phyloP scores from a whole-genome alignment of 805 yeast species.

The Pichia heedii region DNA sequence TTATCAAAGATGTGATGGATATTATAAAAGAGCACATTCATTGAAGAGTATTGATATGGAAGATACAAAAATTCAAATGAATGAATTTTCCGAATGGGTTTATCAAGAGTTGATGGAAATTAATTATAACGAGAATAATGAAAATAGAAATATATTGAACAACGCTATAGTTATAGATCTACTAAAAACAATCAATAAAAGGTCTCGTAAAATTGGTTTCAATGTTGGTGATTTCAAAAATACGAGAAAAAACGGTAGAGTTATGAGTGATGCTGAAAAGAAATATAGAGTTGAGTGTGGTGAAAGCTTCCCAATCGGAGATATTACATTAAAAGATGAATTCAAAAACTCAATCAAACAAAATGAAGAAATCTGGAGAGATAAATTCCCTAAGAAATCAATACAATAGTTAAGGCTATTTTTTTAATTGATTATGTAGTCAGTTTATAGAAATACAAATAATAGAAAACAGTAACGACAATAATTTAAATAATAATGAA shows the following conservation, averaged over 20 bases:
- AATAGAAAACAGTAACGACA: no score
- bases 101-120: conserved; percentile 11
- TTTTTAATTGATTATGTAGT: no score
- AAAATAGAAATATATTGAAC: neutral
- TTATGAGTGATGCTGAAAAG: neutral
- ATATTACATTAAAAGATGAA: conserved; percentile 3
- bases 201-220: conserved; percentile 10
- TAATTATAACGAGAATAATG: conserved; percentile 6
- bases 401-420: neutral
- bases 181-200: conserved; percentile 11
- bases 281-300: conserved; percentile 4
- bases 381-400: neutral
- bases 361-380: neutral
- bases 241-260: neutral
- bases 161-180: conserved; percentile 15
- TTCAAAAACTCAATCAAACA: neutral
- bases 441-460: neutral
- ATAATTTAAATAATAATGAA: no score
- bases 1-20: conserved; percentile 17
- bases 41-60: conserved; percentile 8
- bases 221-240: neutral
- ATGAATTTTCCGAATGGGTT: conserved; percentile 20
- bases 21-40: conserved; percentile 11
- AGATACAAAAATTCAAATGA: conserved; percentile 9
- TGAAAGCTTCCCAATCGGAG: conserved; percentile 7